These are phyloP conservation scores for Saccharomycopsis sp. DNA, from an alignment of 805 yeast species.

Conservation along the genomic window DNA sequence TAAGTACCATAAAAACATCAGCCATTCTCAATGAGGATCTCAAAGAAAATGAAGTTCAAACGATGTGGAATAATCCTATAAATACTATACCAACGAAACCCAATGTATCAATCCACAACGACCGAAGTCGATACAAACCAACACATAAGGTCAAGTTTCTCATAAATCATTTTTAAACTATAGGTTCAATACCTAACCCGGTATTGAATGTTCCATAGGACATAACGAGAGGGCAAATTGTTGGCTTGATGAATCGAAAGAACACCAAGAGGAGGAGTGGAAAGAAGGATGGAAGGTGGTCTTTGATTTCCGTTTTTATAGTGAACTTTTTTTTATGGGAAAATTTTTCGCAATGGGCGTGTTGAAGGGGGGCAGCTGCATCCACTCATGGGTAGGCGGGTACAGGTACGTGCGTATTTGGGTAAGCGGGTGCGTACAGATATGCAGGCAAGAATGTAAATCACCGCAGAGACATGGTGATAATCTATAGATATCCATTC, in stretches of 20 bases:
- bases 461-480: no score
- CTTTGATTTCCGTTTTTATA: background rate
- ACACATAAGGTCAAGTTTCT: background rate
- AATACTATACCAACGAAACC: background rate
- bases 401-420: no score
- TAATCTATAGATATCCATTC: no score
- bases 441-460: no score
- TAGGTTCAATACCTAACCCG: slow-evolving; percentile 1
- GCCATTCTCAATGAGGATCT: background rate
- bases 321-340: background rate
- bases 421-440: no score
- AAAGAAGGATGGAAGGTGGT: background rate
- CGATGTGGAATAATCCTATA: slow-evolving; percentile 3
- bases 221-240: background rate
- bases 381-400: no score
- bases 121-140: background rate
- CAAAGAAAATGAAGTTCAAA: background rate
- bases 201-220: background rate
- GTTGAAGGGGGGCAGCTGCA: no score
- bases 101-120: background rate
- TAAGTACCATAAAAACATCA: slow-evolving; percentile 1
- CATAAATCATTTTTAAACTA: slow-evolving; percentile 1
- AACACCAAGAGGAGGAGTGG: background rate
- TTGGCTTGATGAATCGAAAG: background rate
- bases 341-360: background rate